Conservation (phyloP, 768 basidiomycete species). For the Candolleomyces efflorescens region DNA sequence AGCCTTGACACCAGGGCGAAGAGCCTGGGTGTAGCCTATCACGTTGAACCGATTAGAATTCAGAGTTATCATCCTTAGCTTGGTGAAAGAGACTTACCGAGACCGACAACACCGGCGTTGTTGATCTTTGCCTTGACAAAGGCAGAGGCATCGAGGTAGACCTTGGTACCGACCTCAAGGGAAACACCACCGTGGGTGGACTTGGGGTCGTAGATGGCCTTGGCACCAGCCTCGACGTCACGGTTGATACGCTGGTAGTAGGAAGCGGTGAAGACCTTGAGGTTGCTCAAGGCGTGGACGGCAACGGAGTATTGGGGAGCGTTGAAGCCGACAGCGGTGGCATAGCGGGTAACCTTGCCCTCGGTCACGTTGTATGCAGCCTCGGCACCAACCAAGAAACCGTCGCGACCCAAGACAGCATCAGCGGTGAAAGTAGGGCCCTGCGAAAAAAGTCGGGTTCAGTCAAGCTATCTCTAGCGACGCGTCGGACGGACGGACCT, state of each 20-base stretch:
- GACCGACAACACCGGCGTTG: slow-evolving; percentile 86
- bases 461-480: background rate
- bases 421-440: slow-evolving; percentile 98
- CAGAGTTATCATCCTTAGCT: background rate
- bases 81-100: slow-evolving; percentile 44
- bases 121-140: slow-evolving; percentile 99
- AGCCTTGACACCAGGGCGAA: slow-evolving; percentile 91
- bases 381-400: slow-evolving; percentile 96
- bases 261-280: slow-evolving; percentile 89
- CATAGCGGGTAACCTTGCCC: slow-evolving; percentile 89
- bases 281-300: slow-evolving; percentile 90
- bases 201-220: slow-evolving; percentile 96
- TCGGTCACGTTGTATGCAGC: slow-evolving; percentile 95
- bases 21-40: slow-evolving; percentile 83
- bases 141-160: slow-evolving; percentile 82
- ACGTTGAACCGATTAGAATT: background rate
- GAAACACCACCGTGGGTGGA: slow-evolving; percentile 79
- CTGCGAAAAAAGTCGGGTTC: slow-evolving; percentile 32
- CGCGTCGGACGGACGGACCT: slow-evolving; percentile 45
- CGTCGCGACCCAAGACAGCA: slow-evolving; percentile 92
- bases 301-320: slow-evolving; percentile 96
- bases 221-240: slow-evolving; percentile 93
- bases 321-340: slow-evolving; percentile 89
- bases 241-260: slow-evolving; percentile 96
- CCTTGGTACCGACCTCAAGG: slow-evolving; percentile 95